Evolutionary conservation across 768 basidiomycete genomes (phyloP).

Genomic region (Lactifluus volemus): DNA sequence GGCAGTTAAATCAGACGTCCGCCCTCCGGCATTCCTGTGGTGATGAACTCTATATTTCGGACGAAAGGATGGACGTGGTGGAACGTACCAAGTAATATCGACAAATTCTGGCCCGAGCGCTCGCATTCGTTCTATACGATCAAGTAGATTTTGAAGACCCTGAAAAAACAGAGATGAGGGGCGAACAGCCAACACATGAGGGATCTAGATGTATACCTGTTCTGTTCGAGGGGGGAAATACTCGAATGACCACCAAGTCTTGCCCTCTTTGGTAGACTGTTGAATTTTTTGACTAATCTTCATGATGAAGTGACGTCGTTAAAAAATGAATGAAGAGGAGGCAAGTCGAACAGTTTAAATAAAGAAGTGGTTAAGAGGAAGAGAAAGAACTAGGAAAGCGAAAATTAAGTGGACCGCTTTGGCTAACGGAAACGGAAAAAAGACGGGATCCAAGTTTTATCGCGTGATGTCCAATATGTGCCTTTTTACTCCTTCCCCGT

Average conservation of each 20-base stretch:
- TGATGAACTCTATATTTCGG: slow-evolving; percentile 1
- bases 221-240: slow-evolving; percentile 96
- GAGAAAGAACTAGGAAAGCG: not conserved
- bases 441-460: not conserved
- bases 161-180: slow-evolving; percentile 26
- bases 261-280: slow-evolving; percentile 74
- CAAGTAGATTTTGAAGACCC: slow-evolving; percentile 92
- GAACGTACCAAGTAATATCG: slow-evolving; percentile 83
- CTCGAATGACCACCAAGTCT: slow-evolving; percentile 98
- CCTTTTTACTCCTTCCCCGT: too few relatives aligned
- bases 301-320: slow-evolving; percentile 39
- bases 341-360: not conserved
- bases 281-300: slow-evolving; percentile 93
- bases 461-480: not conserved
- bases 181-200: not conserved
- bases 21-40: slow-evolving; percentile 88
- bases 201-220: slow-evolving; percentile 46
- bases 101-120: slow-evolving; percentile 93
- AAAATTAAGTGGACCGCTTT: too few relatives aligned
- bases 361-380: not conserved
- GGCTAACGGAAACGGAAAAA: not conserved
- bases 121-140: slow-evolving; percentile 98
- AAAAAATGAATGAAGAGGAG: not conserved
- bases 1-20: slow-evolving; percentile 88
- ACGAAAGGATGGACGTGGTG: slow-evolving; percentile 1